Conservation (phyloP, 2,329 filamentous ascomycete species). For the Sporothrix humicola region DNA sequence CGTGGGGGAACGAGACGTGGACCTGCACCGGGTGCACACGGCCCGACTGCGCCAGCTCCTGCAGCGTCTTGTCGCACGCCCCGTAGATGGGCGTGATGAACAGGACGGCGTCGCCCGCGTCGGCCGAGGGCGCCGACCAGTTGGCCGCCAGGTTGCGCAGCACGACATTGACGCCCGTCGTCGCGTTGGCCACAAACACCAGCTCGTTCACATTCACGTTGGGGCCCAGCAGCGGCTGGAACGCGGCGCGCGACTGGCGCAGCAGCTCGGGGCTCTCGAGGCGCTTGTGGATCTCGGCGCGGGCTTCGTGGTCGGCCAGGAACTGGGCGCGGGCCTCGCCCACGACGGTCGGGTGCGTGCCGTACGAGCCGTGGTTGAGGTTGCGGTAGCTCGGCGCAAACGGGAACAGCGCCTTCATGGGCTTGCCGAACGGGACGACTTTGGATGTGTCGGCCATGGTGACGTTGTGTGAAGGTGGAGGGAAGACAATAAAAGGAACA, state of each 20-base stretch:
- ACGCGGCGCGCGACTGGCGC: slow-evolving; percentile 60
- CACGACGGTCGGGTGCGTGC: slow-evolving; percentile 65
- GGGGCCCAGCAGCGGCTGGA: slow-evolving; percentile 64
- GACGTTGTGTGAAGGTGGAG: not conserved
- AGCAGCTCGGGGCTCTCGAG: slow-evolving; percentile 62
- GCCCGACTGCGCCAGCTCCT: slow-evolving; percentile 62
- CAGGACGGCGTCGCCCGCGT: slow-evolving; percentile 65
- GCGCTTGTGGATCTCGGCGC: slow-evolving; percentile 70
- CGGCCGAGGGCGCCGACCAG: slow-evolving; percentile 33
- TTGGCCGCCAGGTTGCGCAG: slow-evolving; percentile 62
- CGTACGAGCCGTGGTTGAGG: slow-evolving; percentile 65
- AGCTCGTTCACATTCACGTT: slow-evolving; percentile 54
- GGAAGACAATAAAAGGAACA: not conserved
- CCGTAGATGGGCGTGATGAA: slow-evolving; percentile 72
- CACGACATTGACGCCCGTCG: slow-evolving; percentile 70
- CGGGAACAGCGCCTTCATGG: slow-evolving; percentile 45
- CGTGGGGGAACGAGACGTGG: slow-evolving; percentile 62
- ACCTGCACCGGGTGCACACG: slow-evolving; percentile 53
- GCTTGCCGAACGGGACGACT: slow-evolving; percentile 37
- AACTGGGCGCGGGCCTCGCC: slow-evolving; percentile 58
- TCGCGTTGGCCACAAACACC: slow-evolving; percentile 74
- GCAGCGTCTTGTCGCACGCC: slow-evolving; percentile 68
- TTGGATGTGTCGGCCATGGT: not conserved
- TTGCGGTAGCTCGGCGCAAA: slow-evolving; percentile 44
- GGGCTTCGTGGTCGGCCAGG: slow-evolving; percentile 62